A percentile compares a stretch with the other conserved stretches of the same genome.
Conservation (phyloP, 805 yeast species). For the Hanseniaspora hatyaiensis region DNA sequence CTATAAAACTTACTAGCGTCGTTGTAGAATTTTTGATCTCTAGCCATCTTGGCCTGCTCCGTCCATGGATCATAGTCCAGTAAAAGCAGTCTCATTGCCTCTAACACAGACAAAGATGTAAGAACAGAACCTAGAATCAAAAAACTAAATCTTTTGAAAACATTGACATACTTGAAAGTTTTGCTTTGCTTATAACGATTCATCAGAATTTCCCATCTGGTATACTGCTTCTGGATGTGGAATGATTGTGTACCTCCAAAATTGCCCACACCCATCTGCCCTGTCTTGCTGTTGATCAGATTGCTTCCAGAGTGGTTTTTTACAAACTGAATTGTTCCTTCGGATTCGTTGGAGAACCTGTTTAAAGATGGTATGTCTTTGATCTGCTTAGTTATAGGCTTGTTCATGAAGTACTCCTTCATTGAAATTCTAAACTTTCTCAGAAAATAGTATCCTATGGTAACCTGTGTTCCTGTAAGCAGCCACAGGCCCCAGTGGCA, state of each 20-base stretch:
- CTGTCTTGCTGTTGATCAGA: constrained; percentile 3
- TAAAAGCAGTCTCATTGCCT: constrained; percentile 37
- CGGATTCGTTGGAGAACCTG: constrained; percentile 25
- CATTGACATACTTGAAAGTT: not conserved
- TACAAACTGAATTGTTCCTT: constrained; percentile 21
- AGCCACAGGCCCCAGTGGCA: constrained; percentile 43
- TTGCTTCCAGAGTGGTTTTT: constrained; percentile 1
- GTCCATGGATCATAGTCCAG: constrained; percentile 56
- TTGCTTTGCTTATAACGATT: not conserved
- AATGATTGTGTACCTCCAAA: constrained; percentile 23
- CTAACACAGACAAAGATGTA: constrained; percentile 46
- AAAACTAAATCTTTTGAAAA: constrained; percentile 21
- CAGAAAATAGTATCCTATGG: constrained; percentile 31
- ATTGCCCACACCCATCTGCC: constrained; percentile 16
- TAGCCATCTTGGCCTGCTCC: constrained; percentile 49
- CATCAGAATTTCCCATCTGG: constrained; percentile 6
- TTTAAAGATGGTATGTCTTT: constrained; percentile 29
- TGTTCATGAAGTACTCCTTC: constrained; percentile 12
- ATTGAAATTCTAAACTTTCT: constrained; percentile 15
- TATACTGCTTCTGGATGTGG: constrained; percentile 16
- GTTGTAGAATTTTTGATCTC: constrained; percentile 33
- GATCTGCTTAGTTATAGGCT: constrained; percentile 23
- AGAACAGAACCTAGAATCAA: constrained; percentile 36
- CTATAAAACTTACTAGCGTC: constrained; percentile 28
- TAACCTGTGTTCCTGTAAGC: constrained; percentile 42